Conservation (phyloP, 139 green algal genomes). For the Asterochloris sp. region DNA sequence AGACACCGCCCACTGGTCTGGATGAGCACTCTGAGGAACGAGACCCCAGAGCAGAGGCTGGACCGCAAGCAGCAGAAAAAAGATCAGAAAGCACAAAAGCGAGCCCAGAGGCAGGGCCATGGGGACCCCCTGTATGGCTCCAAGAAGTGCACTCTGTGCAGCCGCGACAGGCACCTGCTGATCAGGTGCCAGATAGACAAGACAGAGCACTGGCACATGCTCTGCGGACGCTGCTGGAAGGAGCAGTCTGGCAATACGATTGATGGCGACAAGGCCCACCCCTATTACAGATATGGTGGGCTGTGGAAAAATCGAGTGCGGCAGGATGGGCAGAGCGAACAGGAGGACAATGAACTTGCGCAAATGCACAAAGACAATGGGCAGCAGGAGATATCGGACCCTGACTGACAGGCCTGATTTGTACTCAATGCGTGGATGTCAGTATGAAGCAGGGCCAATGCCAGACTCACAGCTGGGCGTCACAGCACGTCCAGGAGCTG, state of each 20-base stretch:
- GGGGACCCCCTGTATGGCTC: slow-evolving; percentile 16
- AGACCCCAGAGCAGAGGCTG: slow-evolving; percentile 22
- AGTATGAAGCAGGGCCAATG: neutral
- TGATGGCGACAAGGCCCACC: slow-evolving; percentile 40
- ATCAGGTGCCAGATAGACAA: slow-evolving; percentile 36
- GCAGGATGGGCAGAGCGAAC: too few species aligned
- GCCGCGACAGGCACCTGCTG: slow-evolving; percentile 19
- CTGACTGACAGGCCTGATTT: too few species aligned
- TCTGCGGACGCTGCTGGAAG: slow-evolving; percentile 46
- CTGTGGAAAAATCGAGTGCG: too few species aligned
- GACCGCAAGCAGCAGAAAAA: slow-evolving; percentile 34
- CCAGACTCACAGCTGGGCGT: neutral
- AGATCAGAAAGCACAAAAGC: slow-evolving; percentile 30
- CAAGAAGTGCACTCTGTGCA: slow-evolving; percentile 39
- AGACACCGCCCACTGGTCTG: too few species aligned
- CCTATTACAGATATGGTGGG: slow-evolving; percentile 31
- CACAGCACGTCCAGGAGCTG: slow-evolving; percentile 44
- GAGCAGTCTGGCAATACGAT: slow-evolving; percentile 30
- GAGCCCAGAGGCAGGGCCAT: slow-evolving; percentile 26
- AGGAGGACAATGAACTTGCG: too few species aligned
- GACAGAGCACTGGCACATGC: slow-evolving; percentile 27
- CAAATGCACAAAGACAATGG: too few species aligned
- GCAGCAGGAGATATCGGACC: too few species aligned
- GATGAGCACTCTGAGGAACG: slow-evolving; percentile 6
- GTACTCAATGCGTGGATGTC: neutral